Base-by-base conservation (phyloP, 2,329 filamentous ascomycete genomes). In the Seiridium unicorne region DNA sequence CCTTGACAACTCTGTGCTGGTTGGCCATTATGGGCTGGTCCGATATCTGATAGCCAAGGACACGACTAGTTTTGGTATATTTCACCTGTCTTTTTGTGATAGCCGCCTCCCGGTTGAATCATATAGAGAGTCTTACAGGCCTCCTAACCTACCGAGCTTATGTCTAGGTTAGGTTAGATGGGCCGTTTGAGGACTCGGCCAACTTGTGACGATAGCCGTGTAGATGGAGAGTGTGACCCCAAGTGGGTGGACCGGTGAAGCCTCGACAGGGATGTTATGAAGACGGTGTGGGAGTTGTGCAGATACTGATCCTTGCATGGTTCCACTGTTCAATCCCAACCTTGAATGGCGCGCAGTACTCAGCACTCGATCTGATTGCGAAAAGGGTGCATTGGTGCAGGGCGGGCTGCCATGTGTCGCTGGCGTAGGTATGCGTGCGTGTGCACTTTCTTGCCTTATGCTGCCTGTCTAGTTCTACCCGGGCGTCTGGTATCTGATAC, bases 231-330 rank as follows among this genome's bases (percentile, higher is more conserved):
- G 38, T 42, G 38, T 42, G 2, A 42, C 38, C 38, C 38, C 38
- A 42, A 42, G 18, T 38, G 11, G 13, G 49, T 35, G n/a, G 42
- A 58, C 55, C 55, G 55, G 55, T 58, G 55, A 51, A 47, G 32
- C 4, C 11, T n/a, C 13, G 49, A 38, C 55, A 58, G 35, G 55
- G 55, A 51, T 58, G 13, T 44, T 57, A 44, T 38, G 55, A 57
- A 57, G 44, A 57, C 55, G 55, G 55, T 57, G 55, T 57, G 44
- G 49, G 40, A 48, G 26, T 44, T 44, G 55, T 57, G 55, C 55
- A 47, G 35, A 44, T 46, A 31, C 10, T 31, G 32, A 57, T 42
- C 54, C 54, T 44, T 10, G 54, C 44, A 46, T n/a, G 34, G 42
- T 48, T 38, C 42, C 44, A 35, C 40, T n/a, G 42, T 46, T 36